Evolutionary conservation across 2,329 filamentous ascomycete genomes (phyloP), one percentile per base, ranked within the genome.

Genomic region (Huntiella bhutanensis): DNA sequence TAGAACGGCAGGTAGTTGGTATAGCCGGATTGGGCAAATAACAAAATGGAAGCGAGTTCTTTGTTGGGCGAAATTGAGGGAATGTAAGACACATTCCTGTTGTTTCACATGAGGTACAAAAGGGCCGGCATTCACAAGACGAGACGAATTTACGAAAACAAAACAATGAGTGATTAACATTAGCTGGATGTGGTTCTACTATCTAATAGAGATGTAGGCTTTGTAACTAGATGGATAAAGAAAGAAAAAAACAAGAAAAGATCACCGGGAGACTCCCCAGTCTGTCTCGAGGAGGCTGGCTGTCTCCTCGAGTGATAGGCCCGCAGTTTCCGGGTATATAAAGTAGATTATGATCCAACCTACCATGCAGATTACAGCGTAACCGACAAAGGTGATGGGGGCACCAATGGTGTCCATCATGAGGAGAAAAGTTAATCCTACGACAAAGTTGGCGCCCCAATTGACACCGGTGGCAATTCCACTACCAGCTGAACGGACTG

Each of bases 281-380:
- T 77, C 80, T 50, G 80, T 59, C 53, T 75, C 75, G 45, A 93
- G 61, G 52, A 93, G 61, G 11, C 68, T 70, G 5, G 81, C 77
- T 5, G 83, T 80, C 58, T 88, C 83, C 63, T 95, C 87, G 5
- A 94, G 64, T 51, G 75, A 78, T 57, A 93, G 60, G 0, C 86
- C 85, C 47, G 75, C 80, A 49, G 85, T 93, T 65, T 94, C 86
- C 0, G 86, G 87, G 61, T 94, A 94, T 34, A 87, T 80, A 22
- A 60, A 61, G 71, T 77, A 85, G 8, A 92, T 70, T 5, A 69
- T 64, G 16, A 69, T 56, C 70, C 82, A 91, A 0, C 83, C 83
- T 1, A 62, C 56, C 1, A 64, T 60, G 57, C 86, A 94, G 1
- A 95, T 64, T 0, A 59, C 55, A 0, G 80, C 80, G 61, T 95